A percentile compares a stretch with the other conserved stretches of the same genome.
Evolutionary conservation across 495 filamentous ascomycete species (phyloP).

Genomic region (Talaromyces nanjingensis): DNA sequence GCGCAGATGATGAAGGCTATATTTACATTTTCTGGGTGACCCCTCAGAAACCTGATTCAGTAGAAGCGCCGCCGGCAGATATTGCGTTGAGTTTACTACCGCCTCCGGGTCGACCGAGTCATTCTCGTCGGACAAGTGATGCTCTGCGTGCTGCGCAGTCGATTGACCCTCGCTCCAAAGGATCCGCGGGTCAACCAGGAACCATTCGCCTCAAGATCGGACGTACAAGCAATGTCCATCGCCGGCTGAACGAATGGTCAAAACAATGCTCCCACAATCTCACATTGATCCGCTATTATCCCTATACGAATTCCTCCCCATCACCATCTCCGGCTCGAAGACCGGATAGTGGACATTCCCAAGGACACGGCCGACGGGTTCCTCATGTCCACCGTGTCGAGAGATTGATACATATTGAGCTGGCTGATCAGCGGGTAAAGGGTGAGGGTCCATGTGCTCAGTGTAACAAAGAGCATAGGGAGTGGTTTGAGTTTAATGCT

Average conservation of each 20-base stretch:
- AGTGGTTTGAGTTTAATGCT: constrained; percentile 94
- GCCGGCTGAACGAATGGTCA: constrained; percentile 86
- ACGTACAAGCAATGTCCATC: constrained; percentile 81
- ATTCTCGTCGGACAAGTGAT: constrained; percentile 55
- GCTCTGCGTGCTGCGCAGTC: constrained; percentile 46
- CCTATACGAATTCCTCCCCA: constrained; percentile 59
- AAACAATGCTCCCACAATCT: constrained; percentile 86
- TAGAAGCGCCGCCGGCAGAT: constrained; percentile 43
- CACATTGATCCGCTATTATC: constrained; percentile 85
- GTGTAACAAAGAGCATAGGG: constrained; percentile 83
- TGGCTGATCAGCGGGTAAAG: constrained; percentile 59
- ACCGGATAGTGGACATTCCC: constrained; percentile 10
- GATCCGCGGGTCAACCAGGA: constrained; percentile 15
- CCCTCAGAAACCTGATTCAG: constrained; percentile 34
- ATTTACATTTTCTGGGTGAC: constrained; percentile 98
- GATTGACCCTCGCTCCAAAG: constrained; percentile 22
- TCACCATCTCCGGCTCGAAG: constrained; percentile 15
- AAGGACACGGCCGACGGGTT: constrained; percentile 56
- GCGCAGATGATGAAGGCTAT: constrained; percentile 76
- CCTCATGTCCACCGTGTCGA: constrained; percentile 87
- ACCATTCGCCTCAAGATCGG: constrained; percentile 88
- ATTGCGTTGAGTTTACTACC: constrained; percentile 55
- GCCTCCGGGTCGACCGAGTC: constrained; percentile 27
- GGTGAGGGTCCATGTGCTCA: constrained; percentile 63
- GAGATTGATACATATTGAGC: constrained; percentile 82